Evolutionary conservation across 768 basidiomycete genomes (phyloP), one percentile per base, ranked within the genome.

Genomic region (Filobasidium wieringae): DNA sequence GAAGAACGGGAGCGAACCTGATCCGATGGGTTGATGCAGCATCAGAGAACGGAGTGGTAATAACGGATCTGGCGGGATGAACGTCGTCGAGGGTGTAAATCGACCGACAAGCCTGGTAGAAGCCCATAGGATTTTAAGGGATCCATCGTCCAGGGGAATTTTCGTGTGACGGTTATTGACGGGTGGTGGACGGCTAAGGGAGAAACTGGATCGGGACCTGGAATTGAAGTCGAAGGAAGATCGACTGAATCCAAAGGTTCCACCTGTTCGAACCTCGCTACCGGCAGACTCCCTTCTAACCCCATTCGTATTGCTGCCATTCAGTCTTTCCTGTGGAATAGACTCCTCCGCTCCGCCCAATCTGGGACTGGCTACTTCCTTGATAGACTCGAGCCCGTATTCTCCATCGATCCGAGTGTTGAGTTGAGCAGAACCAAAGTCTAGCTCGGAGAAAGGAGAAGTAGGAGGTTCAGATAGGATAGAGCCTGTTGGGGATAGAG

Each of bases 61-160:
- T 45, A 73, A 52, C 5, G 72, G 72, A 39, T 73, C 72, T 11
- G 72, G 72, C 0, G 72, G 72, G 36, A 73, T 73, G 50, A 72
- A 68, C 0, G 59, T 30, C 32, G 66, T 64, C 4, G 72, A 70
- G 41, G 72, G 72, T n/a, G 68, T 67, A 41, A 73, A 72, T 5
- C 66, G 64, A 6, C 65, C 69, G 19, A 62, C 57, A 2, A 72
- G 51, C 22, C 64, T 64, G 24, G 71, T 68, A 49, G 70, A 67
- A 0, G 71, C 69, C 71, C 71, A 72, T 3, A 72, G 50, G 12
- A 72, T 63, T 2, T 64, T 72, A 3, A 64, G 68, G 1, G 60
- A 31, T 7, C 49, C 58, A 8, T 64, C 17, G 27, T 60, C 63
- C 3, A 65, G 54, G 14, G 36, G 53, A 0, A 56, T 57, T 12